Conservation (phyloP, 176 grass and related monocot species). For the Avena sativa region DNA sequence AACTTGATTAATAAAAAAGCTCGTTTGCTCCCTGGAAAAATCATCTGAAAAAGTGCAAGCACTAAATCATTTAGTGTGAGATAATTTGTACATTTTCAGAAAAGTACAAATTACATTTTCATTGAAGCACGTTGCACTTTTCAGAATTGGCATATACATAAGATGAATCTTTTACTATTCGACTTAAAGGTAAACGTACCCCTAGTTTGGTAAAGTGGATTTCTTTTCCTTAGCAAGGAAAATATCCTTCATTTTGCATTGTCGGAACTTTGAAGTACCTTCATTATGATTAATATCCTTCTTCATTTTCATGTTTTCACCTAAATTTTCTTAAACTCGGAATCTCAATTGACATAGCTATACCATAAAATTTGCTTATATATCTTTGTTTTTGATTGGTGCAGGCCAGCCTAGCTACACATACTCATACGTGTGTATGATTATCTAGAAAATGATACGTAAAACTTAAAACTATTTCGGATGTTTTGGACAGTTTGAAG, state of each 20-base stretch:
- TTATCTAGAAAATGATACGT: not conserved
- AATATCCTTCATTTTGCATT: not conserved
- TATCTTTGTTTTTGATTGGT: not conserved
- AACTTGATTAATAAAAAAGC: too few species aligned
- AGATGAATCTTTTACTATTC: not conserved
- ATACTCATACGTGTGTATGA: not conserved
- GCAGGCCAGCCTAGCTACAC: slow-evolving; percentile 6
- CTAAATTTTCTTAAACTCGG: too few species aligned
- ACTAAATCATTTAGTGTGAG: too few species aligned
- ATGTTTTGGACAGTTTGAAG: slow-evolving; percentile 11
- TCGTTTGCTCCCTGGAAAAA: too few species aligned
- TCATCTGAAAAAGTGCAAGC: too few species aligned
- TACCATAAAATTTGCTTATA: too few species aligned
- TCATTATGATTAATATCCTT: not conserved
- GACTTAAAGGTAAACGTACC: not conserved
- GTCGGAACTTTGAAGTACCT: not conserved
- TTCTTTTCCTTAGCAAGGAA: not conserved
- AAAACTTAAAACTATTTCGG: not conserved
- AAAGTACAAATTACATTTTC: not conserved
- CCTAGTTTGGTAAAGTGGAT: not conserved
- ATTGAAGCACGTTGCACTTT: not conserved
- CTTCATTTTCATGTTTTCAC: not conserved
- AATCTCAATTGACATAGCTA: too few species aligned
- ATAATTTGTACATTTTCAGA: too few species aligned
- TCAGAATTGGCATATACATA: not conserved